Evolutionary conservation across 2,329 filamentous ascomycete species (phyloP).

Genomic region (Trichoderma atroviride): DNA sequence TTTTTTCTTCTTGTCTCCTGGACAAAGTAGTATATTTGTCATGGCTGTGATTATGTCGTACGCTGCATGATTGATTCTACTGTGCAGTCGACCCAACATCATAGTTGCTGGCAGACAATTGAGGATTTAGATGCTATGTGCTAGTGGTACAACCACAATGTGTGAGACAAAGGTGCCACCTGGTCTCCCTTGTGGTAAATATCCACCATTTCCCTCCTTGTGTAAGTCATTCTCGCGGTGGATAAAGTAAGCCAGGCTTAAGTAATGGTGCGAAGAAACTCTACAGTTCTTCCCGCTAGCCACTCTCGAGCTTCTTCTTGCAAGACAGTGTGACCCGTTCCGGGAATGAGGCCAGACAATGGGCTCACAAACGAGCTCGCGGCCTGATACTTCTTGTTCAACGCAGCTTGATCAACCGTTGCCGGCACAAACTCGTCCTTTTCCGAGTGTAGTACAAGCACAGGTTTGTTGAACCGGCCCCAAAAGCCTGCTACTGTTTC

Average conservation of each 20-base stretch:
- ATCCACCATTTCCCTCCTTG: background rate
- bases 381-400: slow-evolving; percentile 61
- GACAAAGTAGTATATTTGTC: background rate
- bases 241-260: background rate
- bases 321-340: slow-evolving; percentile 54
- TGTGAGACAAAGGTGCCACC: background rate
- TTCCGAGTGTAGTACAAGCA: slow-evolving; percentile 67
- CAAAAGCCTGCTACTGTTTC: slow-evolving; percentile 65
- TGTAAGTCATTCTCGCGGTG: background rate
- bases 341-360: slow-evolving; percentile 57
- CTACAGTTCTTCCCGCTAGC: slow-evolving; percentile 51
- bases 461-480: slow-evolving; percentile 59
- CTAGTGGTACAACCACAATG: background rate
- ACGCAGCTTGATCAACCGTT: slow-evolving; percentile 57
- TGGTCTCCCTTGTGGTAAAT: background rate
- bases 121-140: background rate
- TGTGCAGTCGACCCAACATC: background rate
- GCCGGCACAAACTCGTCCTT: slow-evolving; percentile 67
- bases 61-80: background rate
- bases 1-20: background rate
- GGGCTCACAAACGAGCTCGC: slow-evolving; percentile 51
- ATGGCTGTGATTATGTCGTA: background rate
- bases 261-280: slow-evolving; percentile 45
- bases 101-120: background rate
- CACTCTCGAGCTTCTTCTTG: slow-evolving; percentile 50